Evolutionary conservation across 2,329 filamentous ascomycete genomes (phyloP).

Genomic region (Diaporthe amygdali): DNA sequence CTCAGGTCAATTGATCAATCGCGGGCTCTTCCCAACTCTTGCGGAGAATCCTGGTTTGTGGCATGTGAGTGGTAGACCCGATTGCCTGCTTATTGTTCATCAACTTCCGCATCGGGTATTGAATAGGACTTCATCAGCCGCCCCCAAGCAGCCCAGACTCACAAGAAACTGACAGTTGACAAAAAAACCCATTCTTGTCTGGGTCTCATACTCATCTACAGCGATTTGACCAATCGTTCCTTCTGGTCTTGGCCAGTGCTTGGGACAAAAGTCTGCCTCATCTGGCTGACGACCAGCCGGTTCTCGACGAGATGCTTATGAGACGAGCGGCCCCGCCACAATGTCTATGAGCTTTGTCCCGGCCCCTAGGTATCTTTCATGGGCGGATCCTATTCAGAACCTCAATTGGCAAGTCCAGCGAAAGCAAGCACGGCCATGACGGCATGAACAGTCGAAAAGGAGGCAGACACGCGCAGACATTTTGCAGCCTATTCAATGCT

Average conservation of each 20-base stretch:
- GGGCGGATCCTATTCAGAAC: constrained; percentile 12
- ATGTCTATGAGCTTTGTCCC: neutral
- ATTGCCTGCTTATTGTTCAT: neutral
- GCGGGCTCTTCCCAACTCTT: neutral
- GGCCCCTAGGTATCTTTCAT: neutral
- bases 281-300: neutral
- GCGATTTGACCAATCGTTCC: neutral
- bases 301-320: neutral
- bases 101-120: constrained; percentile 1
- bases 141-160: neutral
- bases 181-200: neutral
- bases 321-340: neutral
- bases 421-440: neutral
- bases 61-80: neutral
- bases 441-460: neutral
- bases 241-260: neutral
- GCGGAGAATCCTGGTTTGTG: neutral
- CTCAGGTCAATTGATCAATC: neutral
- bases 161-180: neutral
- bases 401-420: neutral
- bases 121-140: constrained; percentile 16
- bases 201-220: no score
- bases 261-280: neutral
- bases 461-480: neutral
- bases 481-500: neutral